phyloP scores from a whole-genome alignment of 1,284 basidiomycete genomes.

The Ceratobasidium sp. region DNA sequence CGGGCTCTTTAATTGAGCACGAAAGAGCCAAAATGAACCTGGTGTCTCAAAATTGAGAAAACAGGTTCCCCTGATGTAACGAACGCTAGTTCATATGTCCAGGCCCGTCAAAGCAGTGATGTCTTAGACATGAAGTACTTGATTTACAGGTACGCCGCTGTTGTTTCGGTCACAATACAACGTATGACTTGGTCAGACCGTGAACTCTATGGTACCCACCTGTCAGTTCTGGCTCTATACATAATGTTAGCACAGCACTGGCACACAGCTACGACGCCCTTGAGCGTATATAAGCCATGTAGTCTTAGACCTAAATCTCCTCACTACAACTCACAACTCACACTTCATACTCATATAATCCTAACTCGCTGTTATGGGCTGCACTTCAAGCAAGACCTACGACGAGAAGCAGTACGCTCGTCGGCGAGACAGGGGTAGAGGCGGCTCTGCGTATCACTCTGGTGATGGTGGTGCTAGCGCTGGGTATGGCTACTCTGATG shows the following conservation, averaged over 20 bases:
- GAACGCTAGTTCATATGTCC: too few species aligned
- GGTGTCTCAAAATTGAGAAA: too few species aligned
- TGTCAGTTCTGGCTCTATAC: background rate
- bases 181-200: background rate
- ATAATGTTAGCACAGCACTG: background rate
- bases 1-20: too few species aligned
- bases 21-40: too few species aligned
- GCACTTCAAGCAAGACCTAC: constrained; percentile 12
- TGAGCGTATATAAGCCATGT: background rate
- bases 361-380: background rate
- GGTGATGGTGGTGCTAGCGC: too few species aligned
- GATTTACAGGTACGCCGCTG: too few species aligned
- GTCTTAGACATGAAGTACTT: too few species aligned
- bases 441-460: too few species aligned
- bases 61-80: too few species aligned
- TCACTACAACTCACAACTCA: background rate
- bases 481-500: background rate
- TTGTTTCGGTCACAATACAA: too few species aligned
- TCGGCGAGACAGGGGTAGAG: background rate
- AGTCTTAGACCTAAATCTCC: background rate
- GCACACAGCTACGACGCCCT: background rate
- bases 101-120: too few species aligned
- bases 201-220: too few species aligned
- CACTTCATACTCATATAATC: background rate
- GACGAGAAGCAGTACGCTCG: background rate